Percentiles rank a stretch among this genome's conserved stretches.
These are phyloP conservation scores for Millerozyma miso DNA, from an alignment of 805 yeast species.

Conservation along the genomic window DNA sequence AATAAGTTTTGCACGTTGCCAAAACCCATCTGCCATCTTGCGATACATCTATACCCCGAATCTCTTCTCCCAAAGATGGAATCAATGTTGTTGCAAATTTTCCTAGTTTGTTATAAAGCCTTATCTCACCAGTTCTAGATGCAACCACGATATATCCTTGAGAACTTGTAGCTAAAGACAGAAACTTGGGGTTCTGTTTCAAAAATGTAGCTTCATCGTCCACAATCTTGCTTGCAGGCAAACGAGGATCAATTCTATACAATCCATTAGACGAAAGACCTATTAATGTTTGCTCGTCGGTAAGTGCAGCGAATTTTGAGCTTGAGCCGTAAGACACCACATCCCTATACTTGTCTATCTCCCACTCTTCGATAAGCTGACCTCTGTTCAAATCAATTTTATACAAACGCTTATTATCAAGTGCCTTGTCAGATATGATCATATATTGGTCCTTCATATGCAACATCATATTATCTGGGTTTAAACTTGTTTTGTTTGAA, in stretches of 20 bases:
- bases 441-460: slow-evolving; percentile 70
- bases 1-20: slow-evolving; percentile 72
- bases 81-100: slow-evolving; percentile 70
- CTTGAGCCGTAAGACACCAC: slow-evolving; percentile 63
- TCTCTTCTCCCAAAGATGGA: slow-evolving; percentile 79
- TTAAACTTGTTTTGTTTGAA: slow-evolving; percentile 43
- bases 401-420: slow-evolving; percentile 44
- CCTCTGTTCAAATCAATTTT: slow-evolving; percentile 80
- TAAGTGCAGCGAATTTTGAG: slow-evolving; percentile 68
- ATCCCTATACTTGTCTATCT: slow-evolving; percentile 44
- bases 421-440: slow-evolving; percentile 55
- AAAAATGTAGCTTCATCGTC: slow-evolving; percentile 46
- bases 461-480: slow-evolving; percentile 67
- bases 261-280: slow-evolving; percentile 65
- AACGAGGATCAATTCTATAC: slow-evolving; percentile 79
- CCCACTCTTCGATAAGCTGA: slow-evolving; percentile 83
- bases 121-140: slow-evolving; percentile 67
- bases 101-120: slow-evolving; percentile 70
- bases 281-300: slow-evolving; percentile 67
- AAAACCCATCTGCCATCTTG: slow-evolving; percentile 79
- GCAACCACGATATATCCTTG: slow-evolving; percentile 75
- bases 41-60: slow-evolving; percentile 64
- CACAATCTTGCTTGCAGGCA: slow-evolving; percentile 54
- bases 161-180: slow-evolving; percentile 65
- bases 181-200: slow-evolving; percentile 49